phyloP scores from a whole-genome alignment of 1,139 yeast species.

The Candida dubliniensis region DNA sequence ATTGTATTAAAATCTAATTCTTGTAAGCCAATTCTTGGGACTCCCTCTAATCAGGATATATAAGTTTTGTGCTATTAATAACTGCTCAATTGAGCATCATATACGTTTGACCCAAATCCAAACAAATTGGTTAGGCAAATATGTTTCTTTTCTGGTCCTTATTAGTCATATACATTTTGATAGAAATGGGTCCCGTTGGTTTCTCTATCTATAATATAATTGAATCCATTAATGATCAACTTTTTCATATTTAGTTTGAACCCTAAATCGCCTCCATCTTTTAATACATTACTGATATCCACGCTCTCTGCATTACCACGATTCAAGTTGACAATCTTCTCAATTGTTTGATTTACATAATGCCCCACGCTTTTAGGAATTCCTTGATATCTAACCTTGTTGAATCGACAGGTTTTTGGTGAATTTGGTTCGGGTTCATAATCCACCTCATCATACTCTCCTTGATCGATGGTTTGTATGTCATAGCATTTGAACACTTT shows the following conservation, averaged over 20 bases:
- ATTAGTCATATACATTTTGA: constrained; percentile 26
- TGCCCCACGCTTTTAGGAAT: constrained; percentile 33
- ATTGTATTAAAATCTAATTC: too few relatives aligned
- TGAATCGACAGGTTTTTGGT: constrained; percentile 19
- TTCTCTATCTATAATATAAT: constrained; percentile 39
- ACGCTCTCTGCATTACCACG: constrained; percentile 44
- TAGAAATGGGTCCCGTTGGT: constrained; percentile 44
- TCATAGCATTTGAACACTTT: constrained; percentile 41
- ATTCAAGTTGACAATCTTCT: constrained; percentile 32
- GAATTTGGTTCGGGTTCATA: constrained; percentile 17
- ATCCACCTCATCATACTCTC: constrained; percentile 39
- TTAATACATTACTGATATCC: constrained; percentile 17
- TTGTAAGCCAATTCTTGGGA: too few relatives aligned
- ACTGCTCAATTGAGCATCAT: too few relatives aligned
- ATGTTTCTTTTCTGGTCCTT: neutral
- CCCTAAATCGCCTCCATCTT: constrained; percentile 35
- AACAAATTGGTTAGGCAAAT: too few relatives aligned
- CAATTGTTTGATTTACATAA: constrained; percentile 33
- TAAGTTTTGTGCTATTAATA: too few relatives aligned
- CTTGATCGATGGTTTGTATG: constrained; percentile 35
- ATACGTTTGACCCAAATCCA: neutral
- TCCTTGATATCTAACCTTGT: constrained; percentile 11
- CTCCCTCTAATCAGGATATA: too few relatives aligned
- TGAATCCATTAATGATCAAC: constrained; percentile 36
- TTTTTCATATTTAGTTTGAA: constrained; percentile 24